Base-by-base conservation (phyloP, 192 early-diverging fungal genomes). In the Coemansia sp. region DNA sequence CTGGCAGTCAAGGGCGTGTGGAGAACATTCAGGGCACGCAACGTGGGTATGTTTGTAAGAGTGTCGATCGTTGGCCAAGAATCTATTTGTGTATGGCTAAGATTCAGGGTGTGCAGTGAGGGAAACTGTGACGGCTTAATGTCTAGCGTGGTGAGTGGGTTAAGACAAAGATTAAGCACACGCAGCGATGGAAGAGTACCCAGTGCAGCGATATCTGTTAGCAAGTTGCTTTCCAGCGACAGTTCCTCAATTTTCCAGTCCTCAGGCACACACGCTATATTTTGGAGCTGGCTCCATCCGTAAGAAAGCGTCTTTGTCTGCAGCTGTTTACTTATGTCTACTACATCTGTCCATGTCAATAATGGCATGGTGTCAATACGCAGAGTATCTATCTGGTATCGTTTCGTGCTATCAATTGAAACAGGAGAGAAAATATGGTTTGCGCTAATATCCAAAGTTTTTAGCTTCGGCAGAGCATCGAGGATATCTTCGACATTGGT, bases 221-320 rank as follows among this genome's bases (percentile, higher is more conserved):
- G 52, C 2, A 60, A 36, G 31, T 81, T 81, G 42, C 62, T 68
- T 16, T 72, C 79, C 1, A 81, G 32, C 0, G n/a, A 42, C n/a
- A 81, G 66, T 10, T 73, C 70, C 34, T 64, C 57, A 18, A 58
- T 14, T 3, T 18, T 2, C 56, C 56, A 58, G 16, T 58, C 56
- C 0, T 6, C 56, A 16, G 56, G 56, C 5, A 33, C 33, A 20
- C 3, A 0, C 5, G 17, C 6, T 30, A 58, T 38, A 60, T 17
- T 34, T 2, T 2, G 3, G 7, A 63, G 33, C 29, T 25, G 14
- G 22, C 72, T 63, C 56, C 72, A 68, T n/a, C 75, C 69, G 29
- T 72, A 68, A 18, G 75, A 77, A 33, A 77, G 28, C 36, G 62
- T 42, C 18, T 54, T 14, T 11, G 48, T 52, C 1, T 25, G 4